A percentile compares a stretch with the other conserved stretches of the same genome.
Evolutionary conservation across 2,329 filamentous ascomycete species (phyloP).

Genomic region (Paramyrothecium roridum): DNA sequence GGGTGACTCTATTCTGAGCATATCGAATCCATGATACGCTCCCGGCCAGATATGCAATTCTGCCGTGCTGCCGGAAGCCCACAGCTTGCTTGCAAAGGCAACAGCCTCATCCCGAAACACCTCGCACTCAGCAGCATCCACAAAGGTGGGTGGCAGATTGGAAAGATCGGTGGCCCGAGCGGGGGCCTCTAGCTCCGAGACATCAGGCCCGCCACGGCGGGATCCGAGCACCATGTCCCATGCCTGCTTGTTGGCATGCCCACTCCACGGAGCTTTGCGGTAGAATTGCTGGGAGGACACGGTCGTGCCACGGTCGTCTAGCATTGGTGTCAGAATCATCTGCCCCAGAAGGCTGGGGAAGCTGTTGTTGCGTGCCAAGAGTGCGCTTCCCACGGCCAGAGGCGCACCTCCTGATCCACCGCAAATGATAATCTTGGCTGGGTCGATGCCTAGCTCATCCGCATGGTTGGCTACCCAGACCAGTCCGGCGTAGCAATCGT

Average conservation of each 20-base stretch:
- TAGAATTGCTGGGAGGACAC: not conserved
- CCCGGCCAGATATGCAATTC: conserved; percentile 1
- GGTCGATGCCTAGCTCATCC: not conserved
- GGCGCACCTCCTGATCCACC: not conserved
- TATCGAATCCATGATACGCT: not conserved
- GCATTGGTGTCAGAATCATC: not conserved
- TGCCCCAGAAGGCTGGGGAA: no score
- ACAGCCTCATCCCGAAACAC: conserved; percentile 1
- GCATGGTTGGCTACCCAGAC: conserved; percentile 1
- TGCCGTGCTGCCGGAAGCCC: not conserved
- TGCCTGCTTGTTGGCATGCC: not conserved
- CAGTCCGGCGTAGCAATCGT: conserved; percentile 5
- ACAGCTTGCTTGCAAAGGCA: not conserved
- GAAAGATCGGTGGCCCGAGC: not conserved
- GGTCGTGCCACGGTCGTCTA: not conserved
- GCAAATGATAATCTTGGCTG: not conserved
- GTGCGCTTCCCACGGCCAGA: not conserved
- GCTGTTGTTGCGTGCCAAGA: not conserved
- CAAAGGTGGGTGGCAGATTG: not conserved
- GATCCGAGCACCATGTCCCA: not conserved
- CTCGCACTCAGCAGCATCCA: not conserved
- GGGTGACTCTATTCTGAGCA: not conserved
- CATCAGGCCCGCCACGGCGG: not conserved
- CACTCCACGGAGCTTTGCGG: not conserved
- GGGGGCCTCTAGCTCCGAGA: not conserved